These are phyloP conservation scores for Naganishia antarctica DNA, from an alignment of 768 basidiomycete genomes.

Conservation along the genomic window DNA sequence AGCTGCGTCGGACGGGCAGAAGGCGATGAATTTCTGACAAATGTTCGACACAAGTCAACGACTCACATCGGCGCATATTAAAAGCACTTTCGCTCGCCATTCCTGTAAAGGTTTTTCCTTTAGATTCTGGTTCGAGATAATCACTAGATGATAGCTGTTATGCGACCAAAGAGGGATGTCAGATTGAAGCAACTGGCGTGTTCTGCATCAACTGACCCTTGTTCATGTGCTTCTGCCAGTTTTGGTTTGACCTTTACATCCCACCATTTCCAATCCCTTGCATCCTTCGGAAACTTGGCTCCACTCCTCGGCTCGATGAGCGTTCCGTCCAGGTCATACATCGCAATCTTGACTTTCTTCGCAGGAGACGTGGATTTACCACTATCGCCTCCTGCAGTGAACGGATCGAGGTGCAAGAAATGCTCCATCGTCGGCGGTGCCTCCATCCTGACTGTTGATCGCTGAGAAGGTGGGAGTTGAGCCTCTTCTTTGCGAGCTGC, in stretches of 20 bases:
- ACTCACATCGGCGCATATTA: slow-evolving; percentile 57
- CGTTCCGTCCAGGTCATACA: slow-evolving; percentile 76
- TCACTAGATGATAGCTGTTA: slow-evolving; percentile 53
- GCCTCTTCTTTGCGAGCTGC: slow-evolving; percentile 18
- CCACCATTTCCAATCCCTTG: slow-evolving; percentile 70
- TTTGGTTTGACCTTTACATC: slow-evolving; percentile 59
- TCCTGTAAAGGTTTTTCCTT: slow-evolving; percentile 54
- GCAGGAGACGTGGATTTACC: background rate
- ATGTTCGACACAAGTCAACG: slow-evolving; percentile 38
- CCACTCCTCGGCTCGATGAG: slow-evolving; percentile 54
- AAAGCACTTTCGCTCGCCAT: slow-evolving; percentile 73
- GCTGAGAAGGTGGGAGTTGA: background rate
- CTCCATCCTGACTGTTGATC: slow-evolving; percentile 19
- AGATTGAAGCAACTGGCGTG: background rate
- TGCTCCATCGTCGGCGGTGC: slow-evolving; percentile 43
- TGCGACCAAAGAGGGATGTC: slow-evolving; percentile 38
- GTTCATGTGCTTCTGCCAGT: slow-evolving; percentile 58
- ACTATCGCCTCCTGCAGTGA: slow-evolving; percentile 24
- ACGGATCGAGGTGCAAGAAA: slow-evolving; percentile 45
- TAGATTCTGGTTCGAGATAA: slow-evolving; percentile 70
- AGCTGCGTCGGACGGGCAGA: slow-evolving; percentile 53
- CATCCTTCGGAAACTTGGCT: slow-evolving; percentile 52
- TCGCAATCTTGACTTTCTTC: slow-evolving; percentile 56
- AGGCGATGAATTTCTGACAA: background rate
- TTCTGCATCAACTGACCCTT: slow-evolving; percentile 56